These are phyloP conservation scores for Fonsecaea pugnacius DNA, from an alignment of 2,329 filamentous ascomycete genomes.

Conservation along the genomic window DNA sequence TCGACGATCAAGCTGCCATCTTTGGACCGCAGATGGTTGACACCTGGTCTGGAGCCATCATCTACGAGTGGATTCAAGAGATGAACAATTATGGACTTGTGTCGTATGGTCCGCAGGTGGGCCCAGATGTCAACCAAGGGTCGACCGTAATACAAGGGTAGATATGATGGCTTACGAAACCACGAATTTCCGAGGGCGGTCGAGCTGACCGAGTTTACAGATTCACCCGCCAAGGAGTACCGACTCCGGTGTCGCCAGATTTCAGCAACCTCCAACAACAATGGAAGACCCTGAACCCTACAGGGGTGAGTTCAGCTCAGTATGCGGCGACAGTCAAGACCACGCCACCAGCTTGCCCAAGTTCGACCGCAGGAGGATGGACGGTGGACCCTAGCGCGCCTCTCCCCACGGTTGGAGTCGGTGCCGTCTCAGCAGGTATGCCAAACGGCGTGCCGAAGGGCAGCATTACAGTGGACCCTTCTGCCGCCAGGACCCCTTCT, in stretches of 20 bases:
- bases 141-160: conserved; percentile 63
- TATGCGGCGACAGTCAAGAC: conserved; percentile 68
- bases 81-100: conserved; percentile 81
- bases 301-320: conserved; percentile 66
- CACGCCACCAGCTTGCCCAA: conserved; percentile 71
- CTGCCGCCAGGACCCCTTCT: conserved; percentile 15
- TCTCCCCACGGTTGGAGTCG: conserved; percentile 71
- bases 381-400: conserved; percentile 70
- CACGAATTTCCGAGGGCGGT: neutral
- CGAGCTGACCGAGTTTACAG: conserved; percentile 42
- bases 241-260: conserved; percentile 73
- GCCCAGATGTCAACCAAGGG: conserved; percentile 54
- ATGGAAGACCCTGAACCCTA: conserved; percentile 74
- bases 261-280: conserved; percentile 76
- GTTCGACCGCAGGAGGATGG: conserved; percentile 72
- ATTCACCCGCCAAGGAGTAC: conserved; percentile 72
- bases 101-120: conserved; percentile 69
- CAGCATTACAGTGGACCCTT: conserved; percentile 32
- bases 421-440: conserved; percentile 38
- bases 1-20: conserved; percentile 72
- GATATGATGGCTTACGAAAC: conserved; percentile 41
- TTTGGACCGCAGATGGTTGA: conserved; percentile 73
- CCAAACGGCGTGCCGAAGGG: conserved; percentile 33
- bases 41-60: conserved; percentile 74
- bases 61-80: conserved; percentile 91